Percentiles rank a stretch among this genome's conserved stretches.
Evolutionary conservation across 768 basidiomycete species (phyloP).

Genomic region (Podaxis sp.): DNA sequence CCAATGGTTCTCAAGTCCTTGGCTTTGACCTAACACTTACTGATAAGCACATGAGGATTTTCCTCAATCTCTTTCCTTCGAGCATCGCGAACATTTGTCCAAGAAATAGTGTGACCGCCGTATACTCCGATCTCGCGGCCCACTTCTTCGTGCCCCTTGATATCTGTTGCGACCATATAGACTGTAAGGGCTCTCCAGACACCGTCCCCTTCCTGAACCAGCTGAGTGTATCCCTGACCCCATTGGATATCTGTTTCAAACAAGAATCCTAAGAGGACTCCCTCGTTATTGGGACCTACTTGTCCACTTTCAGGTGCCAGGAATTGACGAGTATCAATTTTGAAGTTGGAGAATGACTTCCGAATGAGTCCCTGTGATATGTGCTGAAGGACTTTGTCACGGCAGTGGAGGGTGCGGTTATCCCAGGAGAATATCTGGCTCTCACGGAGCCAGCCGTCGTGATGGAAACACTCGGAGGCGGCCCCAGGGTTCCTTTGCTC

Average conservation of each 20-base stretch:
- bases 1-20: not conserved
- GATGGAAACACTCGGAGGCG: not conserved
- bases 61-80: slow-evolving; percentile 7
- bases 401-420: too few relatives aligned
- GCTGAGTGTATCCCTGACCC: slow-evolving; percentile 8
- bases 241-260: slow-evolving; percentile 12
- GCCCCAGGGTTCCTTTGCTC: not conserved
- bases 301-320: slow-evolving; percentile 1
- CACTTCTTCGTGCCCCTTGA: slow-evolving; percentile 13
- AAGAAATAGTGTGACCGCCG: slow-evolving; percentile 3
- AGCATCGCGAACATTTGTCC: not conserved
- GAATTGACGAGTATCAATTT: not conserved
- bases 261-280: slow-evolving; percentile 3
- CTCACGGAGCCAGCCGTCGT: too few relatives aligned
- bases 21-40: not conserved
- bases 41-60: slow-evolving; percentile 4
- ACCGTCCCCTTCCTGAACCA: not conserved
- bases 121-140: slow-evolving; percentile 3
- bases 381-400: not conserved
- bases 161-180: slow-evolving; percentile 1
- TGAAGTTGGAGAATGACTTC: not conserved
- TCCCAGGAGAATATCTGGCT: too few relatives aligned
- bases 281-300: not conserved
- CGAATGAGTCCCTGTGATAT: too few relatives aligned
- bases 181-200: slow-evolving; percentile 11